phyloP scores from a whole-genome alignment of 2,329 filamentous ascomycete species.

The Incumbomyces delicatus region DNA sequence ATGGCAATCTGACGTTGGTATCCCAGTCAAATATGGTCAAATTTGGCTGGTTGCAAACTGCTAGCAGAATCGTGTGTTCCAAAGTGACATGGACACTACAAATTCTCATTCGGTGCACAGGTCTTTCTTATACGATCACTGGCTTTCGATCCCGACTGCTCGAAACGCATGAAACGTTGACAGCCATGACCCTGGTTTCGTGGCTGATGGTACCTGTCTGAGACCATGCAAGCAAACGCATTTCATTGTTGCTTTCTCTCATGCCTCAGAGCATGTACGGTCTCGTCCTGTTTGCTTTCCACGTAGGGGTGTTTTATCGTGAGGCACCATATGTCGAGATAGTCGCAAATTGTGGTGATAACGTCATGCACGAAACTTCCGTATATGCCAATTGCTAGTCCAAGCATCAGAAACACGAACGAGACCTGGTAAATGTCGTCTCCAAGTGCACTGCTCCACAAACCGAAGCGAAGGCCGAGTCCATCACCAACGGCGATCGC shows the following conservation, averaged over 20 bases:
- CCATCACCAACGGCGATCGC: constrained; percentile 71
- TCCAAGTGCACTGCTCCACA: constrained; percentile 69
- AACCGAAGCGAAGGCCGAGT: constrained; percentile 57
- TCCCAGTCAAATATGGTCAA: too few relatives aligned
- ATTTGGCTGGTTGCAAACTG: too few relatives aligned
- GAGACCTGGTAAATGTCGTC: constrained; percentile 77
- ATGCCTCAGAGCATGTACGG: constrained; percentile 6
- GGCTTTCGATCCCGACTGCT: too few relatives aligned
- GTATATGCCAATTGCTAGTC: constrained; percentile 80
- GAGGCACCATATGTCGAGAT: constrained; percentile 95
- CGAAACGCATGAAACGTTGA: too few relatives aligned
- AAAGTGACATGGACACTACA: too few relatives aligned
- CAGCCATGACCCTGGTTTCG: not conserved
- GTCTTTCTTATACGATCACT: too few relatives aligned
- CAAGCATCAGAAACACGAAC: constrained; percentile 81
- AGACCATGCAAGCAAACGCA: not conserved
- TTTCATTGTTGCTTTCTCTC: constrained; percentile 5
- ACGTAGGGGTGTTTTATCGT: constrained; percentile 78
- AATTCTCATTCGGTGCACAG: too few relatives aligned
- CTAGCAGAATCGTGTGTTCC: too few relatives aligned
- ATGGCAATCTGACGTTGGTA: too few relatives aligned
- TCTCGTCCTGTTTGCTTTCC: constrained; percentile 24
- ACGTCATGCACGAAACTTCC: constrained; percentile 94
- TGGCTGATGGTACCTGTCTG: not conserved
- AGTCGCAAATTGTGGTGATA: constrained; percentile 95